These are phyloP conservation scores for Colletotrichum tropicicola DNA, from an alignment of 2,329 filamentous ascomycete genomes.

Conservation along the genomic window DNA sequence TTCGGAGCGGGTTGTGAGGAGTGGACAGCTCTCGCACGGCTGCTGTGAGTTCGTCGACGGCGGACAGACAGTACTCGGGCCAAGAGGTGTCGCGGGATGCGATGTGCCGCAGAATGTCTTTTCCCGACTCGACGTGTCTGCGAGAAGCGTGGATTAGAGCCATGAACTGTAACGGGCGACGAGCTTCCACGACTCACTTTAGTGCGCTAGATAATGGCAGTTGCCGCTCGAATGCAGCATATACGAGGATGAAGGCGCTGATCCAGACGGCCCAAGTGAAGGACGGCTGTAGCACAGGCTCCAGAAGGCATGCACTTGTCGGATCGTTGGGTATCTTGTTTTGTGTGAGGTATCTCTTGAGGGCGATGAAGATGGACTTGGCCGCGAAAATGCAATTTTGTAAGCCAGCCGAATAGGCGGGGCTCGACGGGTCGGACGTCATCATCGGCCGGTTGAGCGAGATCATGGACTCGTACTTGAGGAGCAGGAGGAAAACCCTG, in stretches of 20 bases:
- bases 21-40: constrained; percentile 37
- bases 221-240: constrained; percentile 56
- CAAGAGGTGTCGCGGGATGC: constrained; percentile 41
- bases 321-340: constrained; percentile 24
- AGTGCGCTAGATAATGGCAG: constrained; percentile 46
- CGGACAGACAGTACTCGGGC: constrained; percentile 43
- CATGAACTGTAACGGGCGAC: rapidly evolving
- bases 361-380: constrained; percentile 52
- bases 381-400: constrained; percentile 61
- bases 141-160: background rate
- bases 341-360: constrained; percentile 40
- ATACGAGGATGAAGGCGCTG: constrained; percentile 59
- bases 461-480: constrained; percentile 60
- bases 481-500: constrained; percentile 49
- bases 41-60: constrained; percentile 41
- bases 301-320: constrained; percentile 15
- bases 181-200: constrained; percentile 42
- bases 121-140: constrained; percentile 41
- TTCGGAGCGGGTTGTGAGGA: background rate
- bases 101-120: constrained; percentile 37
- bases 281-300: constrained; percentile 56
- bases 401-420: constrained; percentile 56
- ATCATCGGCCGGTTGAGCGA: constrained; percentile 60
- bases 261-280: constrained; percentile 64
- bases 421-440: constrained; percentile 51